These are phyloP conservation scores for Salix brachista DNA, from an alignment of 345 rosid genomes.

Conservation along the genomic window DNA sequence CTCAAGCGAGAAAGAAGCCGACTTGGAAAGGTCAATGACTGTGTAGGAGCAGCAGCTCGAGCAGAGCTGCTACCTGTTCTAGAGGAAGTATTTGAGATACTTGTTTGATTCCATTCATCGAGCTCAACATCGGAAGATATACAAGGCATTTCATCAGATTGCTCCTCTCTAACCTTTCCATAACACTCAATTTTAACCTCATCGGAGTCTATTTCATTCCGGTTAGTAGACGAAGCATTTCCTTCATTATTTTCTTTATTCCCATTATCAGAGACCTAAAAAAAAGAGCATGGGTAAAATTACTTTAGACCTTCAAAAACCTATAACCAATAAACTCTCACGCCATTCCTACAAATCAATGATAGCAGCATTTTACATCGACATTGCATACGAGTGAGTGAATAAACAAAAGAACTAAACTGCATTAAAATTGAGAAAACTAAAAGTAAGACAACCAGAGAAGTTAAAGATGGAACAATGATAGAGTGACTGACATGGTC, in stretches of 20 bases:
- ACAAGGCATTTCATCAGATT: conserved; percentile 31
- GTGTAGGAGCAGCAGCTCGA: conserved; percentile 41
- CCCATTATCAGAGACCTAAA: conserved; percentile 37
- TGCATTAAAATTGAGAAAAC: background rate
- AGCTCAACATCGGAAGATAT: conserved; percentile 42
- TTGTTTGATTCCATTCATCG: conserved; percentile 41
- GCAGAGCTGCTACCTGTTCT: conserved; percentile 47
- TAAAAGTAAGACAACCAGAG: background rate
- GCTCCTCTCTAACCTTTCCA: conserved; percentile 39
- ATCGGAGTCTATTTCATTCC: conserved; percentile 21
- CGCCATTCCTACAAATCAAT: background rate
- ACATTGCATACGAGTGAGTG: background rate
- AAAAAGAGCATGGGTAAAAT: background rate
- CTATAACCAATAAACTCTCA: background rate
- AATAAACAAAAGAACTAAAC: background rate
- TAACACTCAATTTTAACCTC: conserved; percentile 40
- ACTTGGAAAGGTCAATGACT: conserved; percentile 33
- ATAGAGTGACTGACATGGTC: conserved; percentile 35
- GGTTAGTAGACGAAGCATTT: conserved; percentile 27
- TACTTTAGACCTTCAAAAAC: background rate
- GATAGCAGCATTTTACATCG: background rate
- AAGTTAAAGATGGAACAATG: background rate
- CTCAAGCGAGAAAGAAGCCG: conserved; percentile 79
- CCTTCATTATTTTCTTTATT: conserved; percentile 34
- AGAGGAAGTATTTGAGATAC: conserved; percentile 27